These are phyloP conservation scores for Cladosporium sp. DNA, from an alignment of 2,329 filamentous ascomycete genomes.

Conservation along the genomic window DNA sequence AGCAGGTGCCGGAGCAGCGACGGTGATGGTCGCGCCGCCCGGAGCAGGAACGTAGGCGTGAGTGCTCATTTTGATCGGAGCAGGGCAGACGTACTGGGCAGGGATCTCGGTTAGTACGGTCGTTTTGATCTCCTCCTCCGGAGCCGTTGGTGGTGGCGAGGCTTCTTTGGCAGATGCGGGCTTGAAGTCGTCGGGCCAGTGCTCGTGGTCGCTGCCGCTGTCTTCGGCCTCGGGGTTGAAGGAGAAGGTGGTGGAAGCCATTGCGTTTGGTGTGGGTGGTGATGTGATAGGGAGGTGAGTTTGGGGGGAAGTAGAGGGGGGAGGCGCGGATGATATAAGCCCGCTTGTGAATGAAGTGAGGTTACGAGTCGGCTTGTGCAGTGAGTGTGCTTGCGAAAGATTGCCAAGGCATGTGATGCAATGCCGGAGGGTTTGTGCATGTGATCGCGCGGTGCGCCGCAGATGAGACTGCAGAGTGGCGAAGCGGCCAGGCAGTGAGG, in stretches of 20 bases:
- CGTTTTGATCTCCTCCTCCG: background rate
- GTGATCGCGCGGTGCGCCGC: background rate
- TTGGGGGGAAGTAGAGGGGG: conserved; percentile 1
- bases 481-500: background rate
- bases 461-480: background rate
- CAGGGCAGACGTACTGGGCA: conserved; percentile 6
- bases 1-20: conserved; percentile 14
- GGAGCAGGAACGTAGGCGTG: conserved; percentile 20
- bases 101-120: background rate
- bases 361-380: background rate
- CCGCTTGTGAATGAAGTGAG: background rate
- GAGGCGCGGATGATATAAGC: background rate
- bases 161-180: conserved; percentile 15
- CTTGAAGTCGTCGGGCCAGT: conserved; percentile 28
- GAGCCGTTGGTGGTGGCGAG: conserved; percentile 14
- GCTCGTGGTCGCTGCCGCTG: conserved; percentile 26
- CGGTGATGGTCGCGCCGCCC: conserved; percentile 5
- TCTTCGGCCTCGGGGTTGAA: background rate
- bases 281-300: background rate
- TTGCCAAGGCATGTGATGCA: no score
- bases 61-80: conserved; percentile 8
- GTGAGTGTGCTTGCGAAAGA: conserved; percentile 13
- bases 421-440: background rate
- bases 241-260: conserved; percentile 7
- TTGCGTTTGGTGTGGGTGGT: background rate